Evolutionary conservation across 148 eudicot species (phyloP).

Genomic region (Hydrangea macrophylla): DNA sequence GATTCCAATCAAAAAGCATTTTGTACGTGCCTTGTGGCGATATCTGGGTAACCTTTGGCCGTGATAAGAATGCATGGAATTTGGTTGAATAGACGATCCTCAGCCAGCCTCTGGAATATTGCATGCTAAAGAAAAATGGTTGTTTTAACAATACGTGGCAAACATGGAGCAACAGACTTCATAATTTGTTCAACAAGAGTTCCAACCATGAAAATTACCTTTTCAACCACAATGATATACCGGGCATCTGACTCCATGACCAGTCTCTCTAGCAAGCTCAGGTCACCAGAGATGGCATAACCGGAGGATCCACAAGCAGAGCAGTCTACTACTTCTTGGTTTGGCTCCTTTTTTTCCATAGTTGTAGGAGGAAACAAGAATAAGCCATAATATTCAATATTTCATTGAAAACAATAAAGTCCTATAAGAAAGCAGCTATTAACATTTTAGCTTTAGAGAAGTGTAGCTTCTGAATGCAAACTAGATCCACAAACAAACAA

Average conservation of each 20-base stretch:
- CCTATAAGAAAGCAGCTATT: neutral
- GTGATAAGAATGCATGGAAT: constrained; percentile 94
- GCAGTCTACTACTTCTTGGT: constrained; percentile 77
- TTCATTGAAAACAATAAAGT: neutral
- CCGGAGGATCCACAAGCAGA: constrained; percentile 84
- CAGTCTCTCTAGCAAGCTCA: constrained; percentile 59
- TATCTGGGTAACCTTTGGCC: constrained; percentile 94
- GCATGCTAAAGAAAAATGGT: constrained; percentile 62
- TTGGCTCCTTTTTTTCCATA: constrained; percentile 58
- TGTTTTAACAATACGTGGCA: neutral
- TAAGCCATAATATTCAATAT: constrained; percentile 1
- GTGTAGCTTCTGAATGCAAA: neutral
- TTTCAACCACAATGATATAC: constrained; percentile 86
- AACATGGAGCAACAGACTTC: neutral
- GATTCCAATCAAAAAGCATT: neutral
- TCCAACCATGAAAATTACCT: constrained; percentile 40
- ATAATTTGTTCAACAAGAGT: neutral
- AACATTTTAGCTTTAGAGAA: neutral
- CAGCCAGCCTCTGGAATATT: constrained; percentile 89
- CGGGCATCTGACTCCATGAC: constrained; percentile 82
- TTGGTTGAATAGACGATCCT: constrained; percentile 85
- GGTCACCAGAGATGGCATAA: constrained; percentile 84
- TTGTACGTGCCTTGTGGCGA: constrained; percentile 64
- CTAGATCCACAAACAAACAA: neutral
- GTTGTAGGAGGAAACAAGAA: neutral